phyloP scores from a whole-genome alignment of 2,329 filamentous ascomycete species.

The Neonectria coccinea region DNA sequence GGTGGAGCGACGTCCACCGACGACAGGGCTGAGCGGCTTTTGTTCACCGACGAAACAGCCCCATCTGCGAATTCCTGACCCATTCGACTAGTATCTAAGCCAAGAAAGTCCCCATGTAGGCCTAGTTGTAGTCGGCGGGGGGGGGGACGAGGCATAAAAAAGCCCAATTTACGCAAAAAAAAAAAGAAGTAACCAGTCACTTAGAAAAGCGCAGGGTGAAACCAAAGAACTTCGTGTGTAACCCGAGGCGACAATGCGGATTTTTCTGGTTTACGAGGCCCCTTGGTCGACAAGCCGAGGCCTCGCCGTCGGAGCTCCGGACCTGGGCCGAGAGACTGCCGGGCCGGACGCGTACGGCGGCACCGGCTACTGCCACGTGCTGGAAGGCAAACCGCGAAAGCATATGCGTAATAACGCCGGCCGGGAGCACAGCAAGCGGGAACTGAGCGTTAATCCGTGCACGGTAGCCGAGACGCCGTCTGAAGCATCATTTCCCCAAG shows the following conservation, averaged over 20 bases:
- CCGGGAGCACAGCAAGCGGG: background rate
- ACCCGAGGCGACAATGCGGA: background rate
- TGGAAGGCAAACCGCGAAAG: background rate
- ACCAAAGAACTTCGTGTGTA: background rate
- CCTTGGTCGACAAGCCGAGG: constrained; percentile 19
- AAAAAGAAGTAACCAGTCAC: constrained; percentile 5
- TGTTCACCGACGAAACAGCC: constrained; percentile 26
- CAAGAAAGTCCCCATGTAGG: background rate
- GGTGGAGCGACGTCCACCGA: constrained; percentile 13
- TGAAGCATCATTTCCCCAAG: background rate
- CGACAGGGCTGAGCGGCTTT: constrained; percentile 24
- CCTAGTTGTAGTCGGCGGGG: background rate
- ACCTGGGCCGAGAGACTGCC: constrained; percentile 23
- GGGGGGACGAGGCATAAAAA: constrained; percentile 29
- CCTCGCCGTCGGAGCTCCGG: constrained; percentile 23
- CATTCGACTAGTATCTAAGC: constrained; percentile 6
- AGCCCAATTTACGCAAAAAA: background rate
- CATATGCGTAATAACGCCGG: background rate
- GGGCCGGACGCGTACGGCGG: constrained; percentile 29
- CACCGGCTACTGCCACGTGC: constrained; percentile 14
- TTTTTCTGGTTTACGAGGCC: background rate
- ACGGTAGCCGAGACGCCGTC: constrained; percentile 15
- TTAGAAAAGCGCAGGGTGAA: background rate
- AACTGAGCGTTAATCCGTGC: background rate
- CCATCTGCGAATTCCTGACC: constrained; percentile 13